A percentile compares a stretch with the other conserved stretches of the same genome.
Conservation (phyloP, 2,329 filamentous ascomycete species). For the Xylariaceae sp. region DNA sequence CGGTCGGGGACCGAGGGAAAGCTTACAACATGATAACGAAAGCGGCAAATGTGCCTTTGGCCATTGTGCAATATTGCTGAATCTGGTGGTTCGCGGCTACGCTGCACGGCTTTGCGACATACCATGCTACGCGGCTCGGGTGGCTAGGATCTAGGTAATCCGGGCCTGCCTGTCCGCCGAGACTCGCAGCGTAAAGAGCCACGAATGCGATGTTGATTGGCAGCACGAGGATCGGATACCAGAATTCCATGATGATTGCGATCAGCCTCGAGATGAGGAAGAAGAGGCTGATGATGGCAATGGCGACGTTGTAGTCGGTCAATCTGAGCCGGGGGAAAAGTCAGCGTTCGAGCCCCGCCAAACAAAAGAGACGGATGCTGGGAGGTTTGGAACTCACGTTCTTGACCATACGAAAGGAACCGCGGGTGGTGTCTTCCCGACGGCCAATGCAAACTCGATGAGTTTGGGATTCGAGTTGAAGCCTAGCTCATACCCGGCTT, state of each 20-base stretch:
- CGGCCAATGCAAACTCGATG: constrained; percentile 76
- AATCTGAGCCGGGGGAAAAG: constrained; percentile 56
- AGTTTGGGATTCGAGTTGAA: constrained; percentile 78
- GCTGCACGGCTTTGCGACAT: constrained; percentile 73
- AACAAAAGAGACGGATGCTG: not conserved
- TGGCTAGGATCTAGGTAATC: constrained; percentile 72
- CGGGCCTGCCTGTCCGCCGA: constrained; percentile 75
- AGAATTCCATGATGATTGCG: constrained; percentile 73
- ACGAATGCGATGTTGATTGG: constrained; percentile 64
- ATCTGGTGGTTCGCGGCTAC: constrained; percentile 62
- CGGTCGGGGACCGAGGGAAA: not conserved
- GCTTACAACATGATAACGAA: constrained; percentile 72
- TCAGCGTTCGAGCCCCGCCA: constrained; percentile 21
- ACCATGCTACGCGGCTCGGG: constrained; percentile 73
- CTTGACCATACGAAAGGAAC: constrained; percentile 76
- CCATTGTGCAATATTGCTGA: constrained; percentile 68
- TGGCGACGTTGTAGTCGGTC: constrained; percentile 77
- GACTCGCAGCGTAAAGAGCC: constrained; percentile 68
- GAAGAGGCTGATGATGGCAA: constrained; percentile 78
- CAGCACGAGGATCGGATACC: constrained; percentile 69
- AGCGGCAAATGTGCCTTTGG: constrained; percentile 70
- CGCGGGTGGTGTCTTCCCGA: constrained; percentile 67
- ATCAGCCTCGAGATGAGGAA: constrained; percentile 74
- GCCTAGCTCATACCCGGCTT: constrained; percentile 71
- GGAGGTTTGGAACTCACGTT: constrained; percentile 58